Conservation (phyloP, 2,329 filamentous ascomycete species). For the Bipolaris zeicola region DNA sequence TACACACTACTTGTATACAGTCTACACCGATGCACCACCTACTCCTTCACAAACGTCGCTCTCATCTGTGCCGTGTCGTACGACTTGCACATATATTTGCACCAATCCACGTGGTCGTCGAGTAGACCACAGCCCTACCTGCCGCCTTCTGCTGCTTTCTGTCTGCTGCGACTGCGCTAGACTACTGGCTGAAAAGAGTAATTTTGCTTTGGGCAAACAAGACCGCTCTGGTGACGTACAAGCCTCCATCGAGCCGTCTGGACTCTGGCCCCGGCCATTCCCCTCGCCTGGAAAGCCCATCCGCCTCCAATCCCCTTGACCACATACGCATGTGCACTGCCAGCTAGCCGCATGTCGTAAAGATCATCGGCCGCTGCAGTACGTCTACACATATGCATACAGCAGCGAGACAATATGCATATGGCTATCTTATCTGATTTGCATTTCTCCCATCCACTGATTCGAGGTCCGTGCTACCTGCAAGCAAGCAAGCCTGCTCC, state of each 20-base stretch:
- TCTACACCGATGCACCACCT: too few species aligned
- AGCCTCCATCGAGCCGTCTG: background rate
- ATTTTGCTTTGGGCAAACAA: background rate
- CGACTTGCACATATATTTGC: background rate
- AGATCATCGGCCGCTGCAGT: slow-evolving; percentile 16
- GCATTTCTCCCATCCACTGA: background rate
- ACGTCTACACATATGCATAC: background rate
- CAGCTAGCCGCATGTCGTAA: slow-evolving; percentile 12
- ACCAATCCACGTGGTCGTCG: slow-evolving; percentile 1
- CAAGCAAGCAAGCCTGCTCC: background rate
- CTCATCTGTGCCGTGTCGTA: background rate
- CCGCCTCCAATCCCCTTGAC: slow-evolving; percentile 5
- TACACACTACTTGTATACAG: too few species aligned
- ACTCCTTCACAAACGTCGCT: background rate
- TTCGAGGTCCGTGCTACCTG: slow-evolving; percentile 5
- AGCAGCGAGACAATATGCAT: slow-evolving; percentile 19
- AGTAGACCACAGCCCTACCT: slow-evolving; percentile 3
- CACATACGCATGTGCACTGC: slow-evolving; percentile 4
- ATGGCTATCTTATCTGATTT: slow-evolving; percentile 14
- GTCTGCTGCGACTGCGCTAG: slow-evolving; percentile 1
- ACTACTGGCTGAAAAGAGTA: slow-evolving; percentile 10
- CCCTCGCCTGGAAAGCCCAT: slow-evolving; percentile 1
- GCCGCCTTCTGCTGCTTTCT: background rate
- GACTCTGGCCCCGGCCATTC: background rate
- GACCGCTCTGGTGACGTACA: slow-evolving; percentile 4